Evolutionary conservation across 257 asterid species (phyloP).

Genomic region (Capsicum chinense): DNA sequence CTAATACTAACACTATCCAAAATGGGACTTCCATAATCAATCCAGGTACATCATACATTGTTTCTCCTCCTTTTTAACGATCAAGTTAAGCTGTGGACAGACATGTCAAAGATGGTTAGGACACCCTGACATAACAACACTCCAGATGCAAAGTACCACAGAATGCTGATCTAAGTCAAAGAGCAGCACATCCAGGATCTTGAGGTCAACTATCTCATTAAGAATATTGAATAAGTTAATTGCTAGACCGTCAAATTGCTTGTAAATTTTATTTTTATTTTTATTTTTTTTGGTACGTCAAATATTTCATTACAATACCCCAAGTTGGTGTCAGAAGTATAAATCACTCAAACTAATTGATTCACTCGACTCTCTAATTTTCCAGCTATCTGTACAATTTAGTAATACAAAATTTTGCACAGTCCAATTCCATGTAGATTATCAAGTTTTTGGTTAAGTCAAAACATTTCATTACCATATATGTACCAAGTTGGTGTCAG

Average conservation of each 20-base stretch:
- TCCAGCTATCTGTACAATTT: conserved; percentile 6
- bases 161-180: background rate
- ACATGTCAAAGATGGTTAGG: background rate
- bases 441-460: background rate
- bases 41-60: background rate
- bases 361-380: conserved; percentile 14
- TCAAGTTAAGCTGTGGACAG: background rate
- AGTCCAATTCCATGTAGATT: background rate
- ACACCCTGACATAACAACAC: background rate
- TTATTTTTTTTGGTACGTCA: background rate
- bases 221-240: conserved; percentile 16
- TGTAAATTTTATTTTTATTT: background rate
- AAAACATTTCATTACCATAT: conserved; percentile 20
- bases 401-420: background rate
- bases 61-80: background rate
- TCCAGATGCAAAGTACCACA: background rate
- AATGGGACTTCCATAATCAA: background rate
- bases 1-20: background rate
- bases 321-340: conserved; percentile 1
- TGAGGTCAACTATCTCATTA: conserved; percentile 20
- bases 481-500: conserved; percentile 5
- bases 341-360: background rate
- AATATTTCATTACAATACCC: background rate
- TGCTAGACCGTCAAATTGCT: background rate
- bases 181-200: background rate